Conservation (phyloP, 768 basidiomycete species). For the Suillus subaureus region DNA sequence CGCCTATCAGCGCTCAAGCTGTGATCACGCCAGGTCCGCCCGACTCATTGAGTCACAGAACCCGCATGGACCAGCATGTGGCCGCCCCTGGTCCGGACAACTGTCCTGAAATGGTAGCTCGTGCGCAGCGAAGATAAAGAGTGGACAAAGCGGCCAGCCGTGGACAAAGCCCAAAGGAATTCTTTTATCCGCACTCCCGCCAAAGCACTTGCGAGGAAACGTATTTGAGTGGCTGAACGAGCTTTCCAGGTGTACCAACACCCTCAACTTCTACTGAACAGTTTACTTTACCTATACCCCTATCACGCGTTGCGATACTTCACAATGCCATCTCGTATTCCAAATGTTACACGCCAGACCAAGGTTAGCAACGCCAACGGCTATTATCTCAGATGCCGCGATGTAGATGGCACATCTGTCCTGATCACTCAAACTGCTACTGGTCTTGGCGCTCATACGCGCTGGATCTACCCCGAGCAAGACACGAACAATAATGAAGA, state of each 20-base stretch:
- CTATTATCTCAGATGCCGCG: slow-evolving; percentile 16
- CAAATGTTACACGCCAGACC: slow-evolving; percentile 5
- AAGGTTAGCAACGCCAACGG: not conserved
- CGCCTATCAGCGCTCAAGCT: not conserved
- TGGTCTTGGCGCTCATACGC: slow-evolving; percentile 14
- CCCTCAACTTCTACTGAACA: not conserved
- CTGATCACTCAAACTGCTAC: slow-evolving; percentile 15
- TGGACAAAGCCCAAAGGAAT: slow-evolving; percentile 19
- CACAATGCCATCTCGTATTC: slow-evolving; percentile 13
- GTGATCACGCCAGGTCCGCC: not conserved
- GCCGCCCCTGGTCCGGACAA: slow-evolving; percentile 16
- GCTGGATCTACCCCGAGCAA: slow-evolving; percentile 14
- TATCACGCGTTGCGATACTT: not conserved
- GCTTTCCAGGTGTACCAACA: not conserved
- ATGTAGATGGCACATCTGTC: slow-evolving; percentile 15
- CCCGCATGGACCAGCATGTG: slow-evolving; percentile 12
- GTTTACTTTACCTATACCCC: not conserved
- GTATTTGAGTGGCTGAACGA: slow-evolving; percentile 27
- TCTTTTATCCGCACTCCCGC: slow-evolving; percentile 12
- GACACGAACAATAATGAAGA: slow-evolving; percentile 12
- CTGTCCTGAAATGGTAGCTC: slow-evolving; percentile 23
- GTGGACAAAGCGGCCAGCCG: slow-evolving; percentile 25
- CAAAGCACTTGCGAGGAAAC: slow-evolving; percentile 20
- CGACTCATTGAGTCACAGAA: slow-evolving; percentile 24
- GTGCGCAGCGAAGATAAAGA: not conserved